These are phyloP conservation scores for Aspergillus taichungensis DNA, from an alignment of 495 filamentous ascomycete species.

Conservation along the genomic window DNA sequence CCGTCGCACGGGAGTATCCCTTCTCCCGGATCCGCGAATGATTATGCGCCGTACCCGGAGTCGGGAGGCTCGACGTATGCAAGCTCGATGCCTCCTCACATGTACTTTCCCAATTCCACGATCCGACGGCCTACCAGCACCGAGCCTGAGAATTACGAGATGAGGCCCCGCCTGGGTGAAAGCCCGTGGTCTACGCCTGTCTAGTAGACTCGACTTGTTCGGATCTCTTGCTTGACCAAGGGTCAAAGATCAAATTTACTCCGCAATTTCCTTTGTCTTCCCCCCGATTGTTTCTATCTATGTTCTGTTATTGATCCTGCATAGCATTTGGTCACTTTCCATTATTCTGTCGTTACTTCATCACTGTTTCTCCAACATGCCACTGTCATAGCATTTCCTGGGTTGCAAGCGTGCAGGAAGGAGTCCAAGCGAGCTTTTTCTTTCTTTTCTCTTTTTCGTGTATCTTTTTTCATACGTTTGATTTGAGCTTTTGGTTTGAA, in stretches of 20 bases:
- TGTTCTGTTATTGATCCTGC: slow-evolving; percentile 5
- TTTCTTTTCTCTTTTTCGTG: slow-evolving; percentile 7
- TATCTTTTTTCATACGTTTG: too few species aligned
- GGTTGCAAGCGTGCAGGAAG: slow-evolving; percentile 22
- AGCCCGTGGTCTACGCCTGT: slow-evolving; percentile 36
- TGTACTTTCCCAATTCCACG: slow-evolving; percentile 53
- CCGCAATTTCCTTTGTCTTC: slow-evolving; percentile 10
- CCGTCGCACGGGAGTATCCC: slow-evolving; percentile 55
- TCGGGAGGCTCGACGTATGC: slow-evolving; percentile 48
- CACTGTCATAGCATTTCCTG: slow-evolving; percentile 15
- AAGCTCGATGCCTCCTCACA: slow-evolving; percentile 52
- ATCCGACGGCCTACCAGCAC: slow-evolving; percentile 62
- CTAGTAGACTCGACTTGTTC: slow-evolving; percentile 11
- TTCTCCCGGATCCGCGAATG: slow-evolving; percentile 56
- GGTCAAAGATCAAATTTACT: background rate
- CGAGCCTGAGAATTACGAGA: slow-evolving; percentile 61
- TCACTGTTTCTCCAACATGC: slow-evolving; percentile 10
- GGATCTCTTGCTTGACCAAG: background rate
- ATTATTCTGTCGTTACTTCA: slow-evolving; percentile 18
- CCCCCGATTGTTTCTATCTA: slow-evolving; percentile 13
- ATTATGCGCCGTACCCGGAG: slow-evolving; percentile 59
- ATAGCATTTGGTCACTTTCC: slow-evolving; percentile 1
- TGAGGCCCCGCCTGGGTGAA: slow-evolving; percentile 42
- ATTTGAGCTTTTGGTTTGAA: slow-evolving; percentile 1
- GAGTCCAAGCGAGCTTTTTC: slow-evolving; percentile 27